Base-by-base conservation (phyloP, 495 filamentous ascomycete genomes). In the Talaromyces adpressus region DNA sequence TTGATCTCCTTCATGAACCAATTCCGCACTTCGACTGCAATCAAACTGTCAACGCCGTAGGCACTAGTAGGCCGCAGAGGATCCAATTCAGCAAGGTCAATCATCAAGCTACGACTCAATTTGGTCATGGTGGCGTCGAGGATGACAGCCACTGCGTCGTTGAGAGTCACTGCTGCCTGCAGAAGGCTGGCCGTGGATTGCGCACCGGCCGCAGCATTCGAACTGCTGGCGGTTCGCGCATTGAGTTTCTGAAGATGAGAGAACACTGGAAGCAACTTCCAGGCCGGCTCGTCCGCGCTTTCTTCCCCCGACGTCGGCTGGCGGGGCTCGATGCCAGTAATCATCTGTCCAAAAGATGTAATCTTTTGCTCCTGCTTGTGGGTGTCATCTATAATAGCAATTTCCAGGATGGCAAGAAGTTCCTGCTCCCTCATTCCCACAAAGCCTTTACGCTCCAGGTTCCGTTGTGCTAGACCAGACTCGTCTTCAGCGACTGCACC, bases 1-100 rank as follows among this genome's bases (percentile, higher is more conserved):
- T 71, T 63, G 8, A 73, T 65, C 36, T 71, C 69, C 57, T 72
- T 69, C 8, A 54, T 61, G 32, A 45, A 61, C 59, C 59, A 61
- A 23, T 61, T 61, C 27, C 59, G 34, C 22, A 61, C 34, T 25
- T 61, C 30, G 16, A 49, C 27, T 23, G 59, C 39, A 25, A 25
- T 25, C 25, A 25, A 25, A 25, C 25, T 25, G 25, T 49, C 59
- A 22, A 61, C 34, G 41, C 59, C 32, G 62, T 73, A 75, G 6
- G 62, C 57, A 20, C 71, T 66, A 16, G 71, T 59, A 0, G 75
- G 64, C 57, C 65, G 70, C 36, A 65, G 23, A 5, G 60, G 27
- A 32, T 73, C 25, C 25, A 25, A 59, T 34, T 66, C 63, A 41
- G 25, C 41, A 6, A 56, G 12, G 8, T 59, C 36, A 25, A 39